Percentiles rank a stretch among this genome's conserved stretches.
Evolutionary conservation across 768 basidiomycete species (phyloP).

Genomic region (Bullera alba): DNA sequence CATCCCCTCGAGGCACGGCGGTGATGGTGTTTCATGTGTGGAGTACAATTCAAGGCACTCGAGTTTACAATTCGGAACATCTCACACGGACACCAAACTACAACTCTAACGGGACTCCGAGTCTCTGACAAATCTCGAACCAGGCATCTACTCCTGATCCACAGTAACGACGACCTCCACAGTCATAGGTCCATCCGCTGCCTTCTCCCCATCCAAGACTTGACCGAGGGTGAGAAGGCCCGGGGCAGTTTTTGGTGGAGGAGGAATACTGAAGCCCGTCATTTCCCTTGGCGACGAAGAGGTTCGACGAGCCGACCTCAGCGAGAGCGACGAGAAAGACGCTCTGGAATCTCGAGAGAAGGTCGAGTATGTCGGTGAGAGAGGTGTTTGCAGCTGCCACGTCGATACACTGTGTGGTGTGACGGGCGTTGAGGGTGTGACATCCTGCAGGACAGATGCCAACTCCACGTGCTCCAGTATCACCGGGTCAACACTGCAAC

Average conservation of each 20-base stretch:
- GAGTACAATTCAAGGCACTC: too few species aligned
- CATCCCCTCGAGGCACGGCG: too few species aligned
- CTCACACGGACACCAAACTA: too few species aligned
- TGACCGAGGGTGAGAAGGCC: not conserved
- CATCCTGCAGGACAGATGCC: too few species aligned
- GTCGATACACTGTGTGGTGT: too few species aligned
- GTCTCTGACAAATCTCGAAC: too few species aligned
- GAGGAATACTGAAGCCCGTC: not conserved
- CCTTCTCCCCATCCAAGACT: not conserved
- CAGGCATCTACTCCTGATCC: not conserved
- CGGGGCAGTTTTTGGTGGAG: not conserved
- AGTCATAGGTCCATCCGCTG: not conserved
- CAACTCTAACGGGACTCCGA: too few species aligned
- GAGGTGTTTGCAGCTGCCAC: not conserved
- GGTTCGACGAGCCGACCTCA: not conserved
- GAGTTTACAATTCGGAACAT: too few species aligned
- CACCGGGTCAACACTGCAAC: too few species aligned
- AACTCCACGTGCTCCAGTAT: too few species aligned
- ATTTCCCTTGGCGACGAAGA: not conserved
- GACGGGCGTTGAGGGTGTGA: too few species aligned
- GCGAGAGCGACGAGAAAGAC: not conserved
- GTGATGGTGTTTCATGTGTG: too few species aligned
- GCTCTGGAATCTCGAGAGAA: not conserved
- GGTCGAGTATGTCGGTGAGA: not conserved
- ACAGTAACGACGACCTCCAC: not conserved